Evolutionary conservation across 202 grass and related monocot genomes (phyloP), one percentile per base, ranked within the genome.

Genomic region (Alloteropsis angusta): DNA sequence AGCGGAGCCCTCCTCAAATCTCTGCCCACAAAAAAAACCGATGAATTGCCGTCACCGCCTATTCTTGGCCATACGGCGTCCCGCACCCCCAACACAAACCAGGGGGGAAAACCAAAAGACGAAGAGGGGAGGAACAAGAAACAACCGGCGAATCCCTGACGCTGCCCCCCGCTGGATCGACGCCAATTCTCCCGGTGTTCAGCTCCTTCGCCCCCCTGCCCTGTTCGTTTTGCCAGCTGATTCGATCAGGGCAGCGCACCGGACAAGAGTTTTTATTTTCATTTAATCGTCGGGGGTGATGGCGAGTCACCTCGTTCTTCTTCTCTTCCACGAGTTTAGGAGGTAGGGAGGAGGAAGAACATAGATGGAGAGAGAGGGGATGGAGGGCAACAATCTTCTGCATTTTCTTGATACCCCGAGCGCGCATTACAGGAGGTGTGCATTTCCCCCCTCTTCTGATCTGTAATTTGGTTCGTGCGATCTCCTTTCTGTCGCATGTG

Each of bases 401-500:
- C 82, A 85, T 81, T 89, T 89, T 53, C 87, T 85, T 36, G 78
- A 89, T 38, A 89, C 72, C n/a, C 87, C 78, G 3, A 89, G 61
- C 13, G 41, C 73, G 8, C 78, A 89, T 82, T 82, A 89, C 59
- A 82, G 78, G 7, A 82, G 54, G 87, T 85, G 25, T 3, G 56
- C 36, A 0, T 22, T 46, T 62, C 54, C 38, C 38, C 2, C 38
- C 1, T 7, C 32, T 18, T 59, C 47, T 49, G 25, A 23, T 75
- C 21, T 68, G 32, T 36, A 22, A 26, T 83, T 49, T 58, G 16
- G 12, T 34, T 44, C 2, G 36, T 26, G n/a, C 3, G 9, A 61
- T 25, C 26, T 60, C 17, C 4, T 17, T 61, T 22, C 47, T 43
- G 2, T 49, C 11, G n/a, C 37, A 8, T 68, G 68, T 22, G 18